These are phyloP conservation scores for Spongispora temasekensis DNA, from an alignment of 1,284 basidiomycete species.

Conservation along the genomic window DNA sequence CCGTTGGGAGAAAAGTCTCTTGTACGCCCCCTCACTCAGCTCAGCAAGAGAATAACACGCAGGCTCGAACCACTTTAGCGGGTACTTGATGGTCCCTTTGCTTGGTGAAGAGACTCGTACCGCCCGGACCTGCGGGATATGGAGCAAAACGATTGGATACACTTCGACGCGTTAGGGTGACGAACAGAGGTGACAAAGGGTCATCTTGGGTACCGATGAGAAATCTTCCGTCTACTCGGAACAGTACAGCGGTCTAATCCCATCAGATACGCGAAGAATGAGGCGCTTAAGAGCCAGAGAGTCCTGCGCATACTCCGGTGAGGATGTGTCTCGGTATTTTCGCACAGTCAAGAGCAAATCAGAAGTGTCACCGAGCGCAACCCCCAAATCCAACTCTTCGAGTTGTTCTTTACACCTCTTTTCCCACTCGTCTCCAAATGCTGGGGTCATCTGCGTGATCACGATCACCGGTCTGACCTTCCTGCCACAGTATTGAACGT, in stretches of 20 bases:
- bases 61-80: no score
- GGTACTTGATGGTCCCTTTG: no score
- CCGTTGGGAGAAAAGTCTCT: no score
- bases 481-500: constrained; percentile 24
- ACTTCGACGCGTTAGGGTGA: no score
- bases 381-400: constrained; percentile 8
- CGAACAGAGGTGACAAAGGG: no score
- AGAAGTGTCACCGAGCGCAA: not conserved
- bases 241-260: constrained; percentile 4
- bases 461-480: constrained; percentile 28
- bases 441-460: constrained; percentile 29
- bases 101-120: no score
- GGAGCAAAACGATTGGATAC: no score
- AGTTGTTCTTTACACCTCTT: constrained; percentile 22
- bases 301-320: constrained; percentile 24
- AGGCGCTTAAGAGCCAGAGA: constrained; percentile 20
- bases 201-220: no score
- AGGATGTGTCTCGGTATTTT: constrained; percentile 12
- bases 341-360: constrained; percentile 18
- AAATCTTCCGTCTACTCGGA: no score
- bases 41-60: no score
- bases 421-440: constrained; percentile 21
- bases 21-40: no score
- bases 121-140: no score
- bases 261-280: constrained; percentile 16